Evolutionary conservation across 306 rosid species (phyloP).

Genomic region (Cicer judaicum): DNA sequence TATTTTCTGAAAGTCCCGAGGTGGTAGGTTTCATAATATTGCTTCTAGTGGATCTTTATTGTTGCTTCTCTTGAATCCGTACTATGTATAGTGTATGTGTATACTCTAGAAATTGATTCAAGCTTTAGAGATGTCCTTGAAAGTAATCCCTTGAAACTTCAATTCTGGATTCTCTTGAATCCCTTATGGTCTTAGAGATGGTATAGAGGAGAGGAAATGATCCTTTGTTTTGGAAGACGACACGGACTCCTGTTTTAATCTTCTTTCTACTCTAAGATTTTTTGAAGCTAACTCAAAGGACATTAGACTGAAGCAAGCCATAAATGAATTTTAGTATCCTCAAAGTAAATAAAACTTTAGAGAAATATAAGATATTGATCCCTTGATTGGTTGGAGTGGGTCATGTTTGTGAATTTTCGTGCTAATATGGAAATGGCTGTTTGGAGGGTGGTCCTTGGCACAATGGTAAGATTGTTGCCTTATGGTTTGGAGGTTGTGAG

Average conservation of each 20-base stretch:
- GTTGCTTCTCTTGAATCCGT: slow-evolving; percentile 39
- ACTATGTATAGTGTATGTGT: slow-evolving; percentile 1
- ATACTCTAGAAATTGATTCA: background rate
- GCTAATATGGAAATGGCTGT: background rate
- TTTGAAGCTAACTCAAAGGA: slow-evolving; percentile 8
- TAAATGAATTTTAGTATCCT: slow-evolving; percentile 15
- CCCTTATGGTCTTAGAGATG: background rate
- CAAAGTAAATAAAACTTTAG: background rate
- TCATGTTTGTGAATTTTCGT: slow-evolving; percentile 1
- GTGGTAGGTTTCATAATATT: slow-evolving; percentile 65
- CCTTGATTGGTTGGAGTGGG: slow-evolving; percentile 30
- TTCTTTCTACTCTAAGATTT: background rate
- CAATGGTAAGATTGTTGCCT: too few relatives aligned
- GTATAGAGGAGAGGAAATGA: background rate
- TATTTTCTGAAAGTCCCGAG: slow-evolving; percentile 90
- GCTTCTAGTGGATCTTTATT: slow-evolving; percentile 21
- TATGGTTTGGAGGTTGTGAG: too few relatives aligned
- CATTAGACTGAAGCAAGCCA: slow-evolving; percentile 21
- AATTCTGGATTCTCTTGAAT: too few relatives aligned
- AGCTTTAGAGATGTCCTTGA: too few relatives aligned
- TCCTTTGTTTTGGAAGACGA: background rate
- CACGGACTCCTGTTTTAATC: background rate
- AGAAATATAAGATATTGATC: background rate
- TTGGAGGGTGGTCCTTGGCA: too few relatives aligned
- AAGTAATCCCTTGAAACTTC: too few relatives aligned